Evolutionary conservation across 75 land plant genomes (phyloP).

Genomic region (Picea glauca): DNA sequence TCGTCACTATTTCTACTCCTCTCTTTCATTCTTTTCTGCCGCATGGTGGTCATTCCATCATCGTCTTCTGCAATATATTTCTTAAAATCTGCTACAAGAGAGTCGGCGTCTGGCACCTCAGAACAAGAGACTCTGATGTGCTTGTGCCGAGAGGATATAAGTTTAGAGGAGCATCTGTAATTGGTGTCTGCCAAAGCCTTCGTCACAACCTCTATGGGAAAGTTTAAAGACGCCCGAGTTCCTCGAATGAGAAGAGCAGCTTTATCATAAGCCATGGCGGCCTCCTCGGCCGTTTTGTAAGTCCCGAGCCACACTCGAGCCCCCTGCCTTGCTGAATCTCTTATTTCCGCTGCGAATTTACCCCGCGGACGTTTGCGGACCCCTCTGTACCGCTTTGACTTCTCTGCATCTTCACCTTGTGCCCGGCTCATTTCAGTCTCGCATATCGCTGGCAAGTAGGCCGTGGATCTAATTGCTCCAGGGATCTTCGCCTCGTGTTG

Average conservation of each 20-base stretch:
- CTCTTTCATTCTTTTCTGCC: not conserved
- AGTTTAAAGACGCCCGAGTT: constrained; percentile 18
- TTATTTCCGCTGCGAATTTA: constrained; percentile 63
- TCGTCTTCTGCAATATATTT: no score
- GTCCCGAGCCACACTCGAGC: constrained; percentile 72
- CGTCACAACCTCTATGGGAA: constrained; percentile 5
- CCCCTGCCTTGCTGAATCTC: constrained; percentile 41
- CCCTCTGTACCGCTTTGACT: constrained; percentile 35
- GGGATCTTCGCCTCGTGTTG: no score
- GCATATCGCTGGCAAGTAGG: no score
- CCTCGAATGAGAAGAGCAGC: constrained; percentile 24
- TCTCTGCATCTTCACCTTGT: no score
- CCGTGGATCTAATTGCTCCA: no score
- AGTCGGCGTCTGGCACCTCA: no score
- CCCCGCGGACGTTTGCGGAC: constrained; percentile 74
- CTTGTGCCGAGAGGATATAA: not conserved
- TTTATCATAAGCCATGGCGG: constrained; percentile 60
- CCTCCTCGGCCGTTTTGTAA: constrained; percentile 62
- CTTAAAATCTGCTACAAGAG: no score
- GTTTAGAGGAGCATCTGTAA: not conserved
- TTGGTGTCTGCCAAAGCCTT: not conserved
- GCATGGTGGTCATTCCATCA: no score
- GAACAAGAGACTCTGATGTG: no score
- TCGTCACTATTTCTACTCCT: no score
- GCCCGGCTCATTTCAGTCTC: no score